Evolutionary conservation across 495 filamentous ascomycete genomes (phyloP), one percentile per base, ranked within the genome.

Genomic region (Cudoniella acicularis): DNA sequence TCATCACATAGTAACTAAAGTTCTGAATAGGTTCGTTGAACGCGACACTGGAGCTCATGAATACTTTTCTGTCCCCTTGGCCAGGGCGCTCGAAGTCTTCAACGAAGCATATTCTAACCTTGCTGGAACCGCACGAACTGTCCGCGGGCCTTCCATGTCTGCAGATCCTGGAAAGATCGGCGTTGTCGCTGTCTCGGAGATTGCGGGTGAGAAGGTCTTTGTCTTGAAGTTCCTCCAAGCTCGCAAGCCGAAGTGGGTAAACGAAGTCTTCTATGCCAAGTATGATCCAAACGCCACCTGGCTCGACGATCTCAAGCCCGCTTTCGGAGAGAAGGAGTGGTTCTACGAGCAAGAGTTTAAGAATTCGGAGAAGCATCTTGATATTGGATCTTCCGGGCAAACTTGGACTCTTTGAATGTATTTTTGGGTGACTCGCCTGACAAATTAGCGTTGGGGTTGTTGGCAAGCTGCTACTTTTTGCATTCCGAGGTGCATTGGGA

Each of bases 301-400:
- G 48, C 6, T 50, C 21, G 25, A 26, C 48, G 48, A 50, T 8
- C 48, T 50, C 48, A 25, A 50, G 8, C 18, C 48, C 25, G 48
- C 48, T 24, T 50, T 26, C 25, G 48, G 48, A 24, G 48, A 50
- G 18, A 25, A 50, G 48, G 48, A 50, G 48, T 50, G 18, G 20
- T 50, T 50, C 21, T 50, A 13, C 11, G 21, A 50, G 23, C 21
- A 10, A 9, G 48, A 50, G 23, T 50, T 24, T 25, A 3, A n/a
- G 3, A 21, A 50, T 13, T n/a, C 23, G 3, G 3, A 3, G 22
- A 25, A 24, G 10, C 8, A 47, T 21, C 6, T n/a, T 23, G 18
- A 50, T n/a, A 13, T 2, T 9, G 48, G 48, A 3, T 50, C 48
- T 26, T 24, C 21, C 10, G 48, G 48, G 10, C 48, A 50, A n/a